phyloP scores from a whole-genome alignment of 192 early-diverging fungal genomes.

The Umbelopsis ramanniana region DNA sequence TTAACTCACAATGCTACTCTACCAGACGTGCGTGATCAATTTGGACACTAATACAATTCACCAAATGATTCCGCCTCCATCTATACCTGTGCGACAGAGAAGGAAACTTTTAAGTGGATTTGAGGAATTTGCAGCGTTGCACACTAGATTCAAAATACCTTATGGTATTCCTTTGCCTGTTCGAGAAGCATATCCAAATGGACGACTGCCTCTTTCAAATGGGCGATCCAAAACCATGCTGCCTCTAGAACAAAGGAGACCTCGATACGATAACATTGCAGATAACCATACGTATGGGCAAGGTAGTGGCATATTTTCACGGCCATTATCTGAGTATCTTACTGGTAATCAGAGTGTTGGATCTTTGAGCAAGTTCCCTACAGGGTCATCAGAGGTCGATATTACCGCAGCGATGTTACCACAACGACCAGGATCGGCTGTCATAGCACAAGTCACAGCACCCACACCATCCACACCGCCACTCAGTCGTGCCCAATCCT shows the following conservation, averaged over 20 bases:
- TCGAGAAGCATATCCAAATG: constrained; percentile 62
- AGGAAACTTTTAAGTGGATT: constrained; percentile 65
- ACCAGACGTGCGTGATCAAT: constrained; percentile 66
- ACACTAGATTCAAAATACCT: constrained; percentile 39
- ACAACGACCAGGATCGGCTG: constrained; percentile 6
- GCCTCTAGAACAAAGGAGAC: constrained; percentile 18
- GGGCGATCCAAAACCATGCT: constrained; percentile 41
- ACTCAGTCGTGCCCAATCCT: not conserved
- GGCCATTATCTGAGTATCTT: constrained; percentile 1
- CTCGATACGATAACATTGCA: not conserved
- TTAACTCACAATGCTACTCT: not conserved
- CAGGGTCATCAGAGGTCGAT: not conserved
- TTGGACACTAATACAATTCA: constrained; percentile 69
- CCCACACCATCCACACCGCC: not conserved
- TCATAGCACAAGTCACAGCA: not conserved
- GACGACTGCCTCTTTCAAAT: constrained; percentile 49
- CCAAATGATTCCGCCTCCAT: constrained; percentile 43
- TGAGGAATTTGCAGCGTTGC: constrained; percentile 57
- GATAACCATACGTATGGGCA: not conserved
- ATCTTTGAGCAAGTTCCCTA: not conserved
- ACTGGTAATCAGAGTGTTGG: not conserved
- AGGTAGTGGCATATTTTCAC: not conserved
- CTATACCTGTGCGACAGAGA: constrained; percentile 63
- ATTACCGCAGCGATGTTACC: not conserved
- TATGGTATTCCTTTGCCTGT: constrained; percentile 62